Base-by-base conservation (phyloP, 164 flowering plant genomes). In the Berberis thunbergii region DNA sequence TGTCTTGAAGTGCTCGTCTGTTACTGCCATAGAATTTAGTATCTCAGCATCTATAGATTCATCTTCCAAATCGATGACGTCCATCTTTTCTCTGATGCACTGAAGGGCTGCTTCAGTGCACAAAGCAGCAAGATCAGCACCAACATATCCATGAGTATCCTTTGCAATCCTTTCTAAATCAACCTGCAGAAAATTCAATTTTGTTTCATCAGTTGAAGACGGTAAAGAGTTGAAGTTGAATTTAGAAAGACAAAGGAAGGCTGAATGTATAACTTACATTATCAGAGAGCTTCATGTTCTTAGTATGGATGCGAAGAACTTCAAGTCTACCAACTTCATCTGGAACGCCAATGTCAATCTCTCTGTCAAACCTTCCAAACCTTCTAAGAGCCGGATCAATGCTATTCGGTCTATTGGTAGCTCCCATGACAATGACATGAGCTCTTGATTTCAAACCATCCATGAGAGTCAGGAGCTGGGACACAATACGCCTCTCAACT, bases 41-140 rank as follows among this genome's bases (percentile, higher is more conserved):
- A 88, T 79, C 75, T 88, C 96, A 7, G 92, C 96, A 83, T 88
- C 96, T 10, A 88, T 86, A 40, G 81, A 13, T 52, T 88, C 96
- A 67, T 88, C 96, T 75, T 88, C 95, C 77, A 88, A 76, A 63
- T 86, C 95, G 55, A 88, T 88, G 50, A 88, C 87, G 71, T 88
- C 91, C 96, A 88, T 86, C 78, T 88, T 88, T 79, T 88, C 96
- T 70, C 96, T 77, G 68, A 88, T 88, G 77, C 96, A 88, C 60
- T 88, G 96, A 43, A 88, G 83, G 39, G 96, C 91, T 70, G 91
- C 88, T 78, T 88, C 96, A 8, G 92, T 88, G 64, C 91, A 86
- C 11, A 88, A 70, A 57, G 96, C 96, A 6, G 96, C 96, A 12
- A 88, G 77, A 72, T 88, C 95, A 61, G 95, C 91, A 73, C 95